Percentiles rank a stretch among this genome's conserved stretches.
These are phyloP conservation scores for Phytophthora fragariae DNA, from an alignment of 352 stramenopile genomes.

Conservation along the genomic window DNA sequence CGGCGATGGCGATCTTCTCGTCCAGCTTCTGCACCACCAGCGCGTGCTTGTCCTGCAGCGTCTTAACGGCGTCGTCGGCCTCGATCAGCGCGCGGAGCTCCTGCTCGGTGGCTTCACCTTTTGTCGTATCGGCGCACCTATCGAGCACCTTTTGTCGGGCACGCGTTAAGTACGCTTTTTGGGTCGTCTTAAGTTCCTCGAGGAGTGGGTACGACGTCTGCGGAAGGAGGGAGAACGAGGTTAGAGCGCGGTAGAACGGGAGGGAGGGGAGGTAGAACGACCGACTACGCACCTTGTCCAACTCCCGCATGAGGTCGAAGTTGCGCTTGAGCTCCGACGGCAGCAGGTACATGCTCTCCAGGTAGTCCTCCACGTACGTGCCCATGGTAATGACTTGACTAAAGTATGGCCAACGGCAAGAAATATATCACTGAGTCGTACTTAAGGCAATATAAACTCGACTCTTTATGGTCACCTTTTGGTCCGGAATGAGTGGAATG, in stretches of 20 bases:
- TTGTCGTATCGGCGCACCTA: conserved; percentile 58
- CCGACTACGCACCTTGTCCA: conserved; percentile 71
- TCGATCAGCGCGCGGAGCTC: conserved; percentile 77
- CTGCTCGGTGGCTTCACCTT: conserved; percentile 62
- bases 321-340: conserved; percentile 91
- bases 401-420: conserved; percentile 15
- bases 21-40: conserved; percentile 87
- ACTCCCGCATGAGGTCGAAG: conserved; percentile 90
- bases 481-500: background rate
- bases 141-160: conserved; percentile 71
- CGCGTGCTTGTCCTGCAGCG: conserved; percentile 65
- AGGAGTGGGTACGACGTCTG: conserved; percentile 83
- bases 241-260: conserved; percentile 10
- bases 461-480: background rate
- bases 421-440: background rate
- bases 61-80: conserved; percentile 53
- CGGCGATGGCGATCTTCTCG: conserved; percentile 89
- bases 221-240: background rate
- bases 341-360: conserved; percentile 92
- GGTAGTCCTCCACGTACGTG: conserved; percentile 88
- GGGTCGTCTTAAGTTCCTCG: conserved; percentile 72
- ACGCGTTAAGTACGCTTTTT: conserved; percentile 69
- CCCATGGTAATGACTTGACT: conserved; percentile 57
- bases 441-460: background rate
- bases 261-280: background rate